Conservation (phyloP, 2,329 filamentous ascomycete species). For the Claviceps paspali region DNA sequence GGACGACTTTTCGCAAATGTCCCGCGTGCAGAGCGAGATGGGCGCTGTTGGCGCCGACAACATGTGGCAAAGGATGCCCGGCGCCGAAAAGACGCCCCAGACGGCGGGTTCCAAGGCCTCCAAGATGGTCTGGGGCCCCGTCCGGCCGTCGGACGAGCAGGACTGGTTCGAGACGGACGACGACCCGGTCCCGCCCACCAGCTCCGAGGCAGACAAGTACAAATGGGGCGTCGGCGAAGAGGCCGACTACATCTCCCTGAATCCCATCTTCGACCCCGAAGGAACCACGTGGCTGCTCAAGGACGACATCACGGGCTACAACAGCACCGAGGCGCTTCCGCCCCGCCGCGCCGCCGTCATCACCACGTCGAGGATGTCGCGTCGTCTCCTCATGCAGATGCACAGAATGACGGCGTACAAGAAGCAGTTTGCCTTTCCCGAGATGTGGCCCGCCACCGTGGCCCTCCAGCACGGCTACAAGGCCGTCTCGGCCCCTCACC, state of each 20-base stretch:
- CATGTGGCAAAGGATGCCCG: conserved; percentile 42
- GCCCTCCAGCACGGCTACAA: conserved; percentile 88
- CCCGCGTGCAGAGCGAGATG: conserved; percentile 59
- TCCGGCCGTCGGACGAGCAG: conserved; percentile 47
- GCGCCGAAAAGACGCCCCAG: conserved; percentile 21
- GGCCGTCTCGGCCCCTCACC: conserved; percentile 80
- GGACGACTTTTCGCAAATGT: conserved; percentile 63
- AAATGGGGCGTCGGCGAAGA: conserved; percentile 81
- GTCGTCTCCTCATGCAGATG: conserved; percentile 69
- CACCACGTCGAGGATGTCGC: conserved; percentile 71
- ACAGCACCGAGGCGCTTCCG: conserved; percentile 41
- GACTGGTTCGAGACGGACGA: conserved; percentile 60
- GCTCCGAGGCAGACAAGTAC: conserved; percentile 65
- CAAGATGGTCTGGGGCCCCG: conserved; percentile 70
- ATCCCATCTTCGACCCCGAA: conserved; percentile 81
- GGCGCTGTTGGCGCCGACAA: conserved; percentile 51
- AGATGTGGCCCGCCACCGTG: conserved; percentile 88
- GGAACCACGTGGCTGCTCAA: conserved; percentile 71
- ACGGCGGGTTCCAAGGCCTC: not conserved
- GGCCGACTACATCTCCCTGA: conserved; percentile 81
- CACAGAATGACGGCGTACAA: conserved; percentile 74
- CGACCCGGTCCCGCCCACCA: conserved; percentile 57
- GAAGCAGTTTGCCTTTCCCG: conserved; percentile 82
- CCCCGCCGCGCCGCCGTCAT: conserved; percentile 78
- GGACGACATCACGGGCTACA: conserved; percentile 76